Evolutionary conservation across 2,329 filamentous ascomycete species (phyloP).

Genomic region (Didymella segeticola): DNA sequence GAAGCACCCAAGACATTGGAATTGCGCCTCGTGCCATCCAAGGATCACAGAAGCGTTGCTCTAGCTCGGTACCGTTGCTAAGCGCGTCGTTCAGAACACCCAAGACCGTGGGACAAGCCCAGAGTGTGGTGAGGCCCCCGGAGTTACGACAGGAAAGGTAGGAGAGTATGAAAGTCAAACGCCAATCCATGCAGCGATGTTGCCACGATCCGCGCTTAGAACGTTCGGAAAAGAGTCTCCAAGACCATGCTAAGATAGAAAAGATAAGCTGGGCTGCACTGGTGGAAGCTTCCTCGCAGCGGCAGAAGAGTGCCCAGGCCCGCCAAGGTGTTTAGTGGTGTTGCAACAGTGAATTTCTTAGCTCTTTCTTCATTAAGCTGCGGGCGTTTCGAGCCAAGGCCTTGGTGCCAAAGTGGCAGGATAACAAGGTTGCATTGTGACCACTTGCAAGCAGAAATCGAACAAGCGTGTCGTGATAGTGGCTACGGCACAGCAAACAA

Average conservation of each 20-base stretch:
- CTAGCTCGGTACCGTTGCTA: conserved; percentile 23
- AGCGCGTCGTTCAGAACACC: conserved; percentile 25
- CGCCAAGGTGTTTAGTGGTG: conserved; percentile 17
- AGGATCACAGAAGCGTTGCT: conserved; percentile 16
- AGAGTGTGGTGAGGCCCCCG: conserved; percentile 16
- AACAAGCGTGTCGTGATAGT: conserved; percentile 10
- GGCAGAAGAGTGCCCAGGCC: conserved; percentile 14
- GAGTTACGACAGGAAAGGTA: conserved; percentile 30
- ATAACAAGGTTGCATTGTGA: conserved; percentile 25
- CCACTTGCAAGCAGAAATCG: conserved; percentile 18
- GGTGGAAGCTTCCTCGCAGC: conserved; percentile 20
- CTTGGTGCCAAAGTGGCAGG: conserved; percentile 20
- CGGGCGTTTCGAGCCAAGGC: conserved; percentile 24
- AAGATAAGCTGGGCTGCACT: conserved; percentile 29
- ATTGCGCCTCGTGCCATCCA: conserved; percentile 22
- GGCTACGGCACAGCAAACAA: conserved; percentile 8
- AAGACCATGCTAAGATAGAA: conserved; percentile 29
- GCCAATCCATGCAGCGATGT: conserved; percentile 19
- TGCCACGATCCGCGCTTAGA: conserved; percentile 18
- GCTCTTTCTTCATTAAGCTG: conserved; percentile 17
- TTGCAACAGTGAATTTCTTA: conserved; percentile 11
- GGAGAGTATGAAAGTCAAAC: conserved; percentile 22
- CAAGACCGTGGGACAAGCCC: conserved; percentile 30
- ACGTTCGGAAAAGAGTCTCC: conserved; percentile 30
- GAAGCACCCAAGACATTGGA: conserved; percentile 18